Percentiles rank a stretch among this genome's conserved stretches.
These are phyloP conservation scores for Mycena albidolilacea DNA, from an alignment of 768 basidiomycete species.

Conservation along the genomic window DNA sequence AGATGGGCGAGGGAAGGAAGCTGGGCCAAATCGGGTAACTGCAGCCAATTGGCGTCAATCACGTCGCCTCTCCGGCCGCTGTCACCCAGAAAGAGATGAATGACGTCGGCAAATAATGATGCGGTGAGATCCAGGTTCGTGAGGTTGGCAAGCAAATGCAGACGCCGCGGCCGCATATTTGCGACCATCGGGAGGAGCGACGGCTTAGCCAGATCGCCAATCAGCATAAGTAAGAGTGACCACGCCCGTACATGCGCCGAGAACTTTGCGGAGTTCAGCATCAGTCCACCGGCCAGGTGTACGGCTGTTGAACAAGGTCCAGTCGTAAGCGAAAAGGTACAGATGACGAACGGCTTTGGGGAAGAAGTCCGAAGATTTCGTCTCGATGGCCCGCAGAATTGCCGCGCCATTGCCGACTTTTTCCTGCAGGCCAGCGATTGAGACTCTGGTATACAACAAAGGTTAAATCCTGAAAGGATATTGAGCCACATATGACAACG, in stretches of 20 bases:
- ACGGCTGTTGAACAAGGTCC: not conserved
- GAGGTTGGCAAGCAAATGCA: not conserved
- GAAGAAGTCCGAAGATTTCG: slow-evolving; percentile 7
- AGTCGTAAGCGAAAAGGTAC: not conserved
- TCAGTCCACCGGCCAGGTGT: not conserved
- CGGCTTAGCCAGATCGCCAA: not conserved
- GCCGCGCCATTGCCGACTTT: not conserved
- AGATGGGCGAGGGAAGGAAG: slow-evolving; percentile 8
- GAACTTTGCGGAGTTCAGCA: not conserved
- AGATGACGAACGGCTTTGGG: not conserved
- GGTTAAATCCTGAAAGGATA: slow-evolving; percentile 6
- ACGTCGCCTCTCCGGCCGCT: not conserved
- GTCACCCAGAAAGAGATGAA: not conserved
- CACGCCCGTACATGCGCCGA: not conserved
- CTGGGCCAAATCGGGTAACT: not conserved
- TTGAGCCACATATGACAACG: not conserved
- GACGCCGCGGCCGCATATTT: not conserved
- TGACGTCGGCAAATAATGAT: slow-evolving; percentile 7
- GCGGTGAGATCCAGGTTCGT: not conserved
- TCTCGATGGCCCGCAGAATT: not conserved
- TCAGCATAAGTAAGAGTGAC: not conserved
- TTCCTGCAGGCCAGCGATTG: not conserved
- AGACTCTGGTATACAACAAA: not conserved
- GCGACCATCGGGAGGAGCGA: slow-evolving; percentile 1
- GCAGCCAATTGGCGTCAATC: not conserved